A percentile compares a stretch with the other conserved stretches of the same genome.
Evolutionary conservation across 225 moss, liverwort and hornwort species (phyloP).

Genomic region (Rhytidiadelphus loreus): DNA sequence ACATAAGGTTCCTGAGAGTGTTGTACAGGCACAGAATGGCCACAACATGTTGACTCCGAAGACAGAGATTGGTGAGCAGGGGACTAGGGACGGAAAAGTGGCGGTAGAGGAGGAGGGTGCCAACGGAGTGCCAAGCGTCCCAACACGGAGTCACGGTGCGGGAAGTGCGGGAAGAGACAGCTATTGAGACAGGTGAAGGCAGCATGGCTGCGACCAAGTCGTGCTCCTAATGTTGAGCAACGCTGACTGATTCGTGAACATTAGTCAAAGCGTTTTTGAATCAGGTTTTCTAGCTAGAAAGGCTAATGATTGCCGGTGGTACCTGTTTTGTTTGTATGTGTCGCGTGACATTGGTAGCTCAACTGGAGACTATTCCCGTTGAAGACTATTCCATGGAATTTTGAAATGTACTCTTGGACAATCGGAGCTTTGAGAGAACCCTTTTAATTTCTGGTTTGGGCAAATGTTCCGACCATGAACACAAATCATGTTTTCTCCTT

Average conservation of each 20-base stretch:
- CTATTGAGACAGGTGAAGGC: constrained; percentile 10
- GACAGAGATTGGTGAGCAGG: background rate
- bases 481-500: background rate
- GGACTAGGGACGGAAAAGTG: background rate
- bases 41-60: background rate
- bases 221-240: background rate
- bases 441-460: background rate
- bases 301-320: background rate
- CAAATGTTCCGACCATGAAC: background rate
- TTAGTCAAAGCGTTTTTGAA: background rate
- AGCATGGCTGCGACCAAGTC: background rate
- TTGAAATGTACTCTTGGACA: background rate
- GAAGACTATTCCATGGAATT: background rate
- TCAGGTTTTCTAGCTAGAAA: too few relatives aligned
- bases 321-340: background rate
- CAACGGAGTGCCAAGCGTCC: constrained; percentile 28
- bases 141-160: constrained; percentile 10
- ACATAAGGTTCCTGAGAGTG: background rate
- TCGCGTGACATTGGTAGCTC: background rate
- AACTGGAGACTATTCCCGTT: background rate
- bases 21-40: background rate
- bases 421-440: background rate
- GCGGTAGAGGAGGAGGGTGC: background rate
- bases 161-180: background rate
- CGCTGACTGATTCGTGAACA: background rate